Percentiles rank a stretch among this genome's conserved stretches.
Conservation (phyloP, 768 basidiomycete genomes). For the Collybiopsis luxurians region DNA sequence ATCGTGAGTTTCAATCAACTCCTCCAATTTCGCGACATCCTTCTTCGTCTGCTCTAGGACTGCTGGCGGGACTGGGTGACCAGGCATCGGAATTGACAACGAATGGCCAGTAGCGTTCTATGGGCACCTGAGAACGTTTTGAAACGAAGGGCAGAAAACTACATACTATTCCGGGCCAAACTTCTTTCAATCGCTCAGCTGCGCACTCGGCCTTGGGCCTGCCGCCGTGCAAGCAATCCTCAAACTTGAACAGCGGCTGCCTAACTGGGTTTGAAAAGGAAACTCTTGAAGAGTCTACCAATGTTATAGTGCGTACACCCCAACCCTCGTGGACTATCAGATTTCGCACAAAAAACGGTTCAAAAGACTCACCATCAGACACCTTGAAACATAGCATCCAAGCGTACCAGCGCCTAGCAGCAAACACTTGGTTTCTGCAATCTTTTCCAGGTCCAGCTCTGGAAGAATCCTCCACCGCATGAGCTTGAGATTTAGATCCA, state of each 20-base stretch:
- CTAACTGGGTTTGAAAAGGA: slow-evolving; percentile 98
- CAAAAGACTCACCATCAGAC: slow-evolving; percentile 63
- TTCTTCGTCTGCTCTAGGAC: slow-evolving; percentile 54
- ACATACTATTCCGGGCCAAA: slow-evolving; percentile 91
- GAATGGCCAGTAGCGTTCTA: slow-evolving; percentile 81
- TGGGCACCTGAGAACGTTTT: not conserved
- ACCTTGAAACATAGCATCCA: slow-evolving; percentile 93
- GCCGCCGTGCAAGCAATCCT: slow-evolving; percentile 89
- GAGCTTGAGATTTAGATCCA: slow-evolving; percentile 95
- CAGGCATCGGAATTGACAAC: slow-evolving; percentile 94
- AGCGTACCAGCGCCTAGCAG: slow-evolving; percentile 94
- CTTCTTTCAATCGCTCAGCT: slow-evolving; percentile 77
- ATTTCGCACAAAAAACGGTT: not conserved
- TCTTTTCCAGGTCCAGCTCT: slow-evolving; percentile 81
- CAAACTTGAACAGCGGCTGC: slow-evolving; percentile 94
- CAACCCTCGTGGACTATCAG: slow-evolving; percentile 62
- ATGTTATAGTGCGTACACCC: slow-evolving; percentile 92
- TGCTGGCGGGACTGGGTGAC: slow-evolving; percentile 72
- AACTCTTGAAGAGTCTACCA: slow-evolving; percentile 88
- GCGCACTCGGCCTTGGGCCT: slow-evolving; percentile 93
- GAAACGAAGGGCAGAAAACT: not conserved
- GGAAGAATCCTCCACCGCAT: slow-evolving; percentile 99
- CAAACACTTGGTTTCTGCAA: slow-evolving; percentile 76
- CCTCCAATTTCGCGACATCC: slow-evolving; percentile 73
- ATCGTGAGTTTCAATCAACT: slow-evolving; percentile 82